Conservation (phyloP, 2,329 filamentous ascomycete genomes). For the Fusarium temperatum region DNA sequence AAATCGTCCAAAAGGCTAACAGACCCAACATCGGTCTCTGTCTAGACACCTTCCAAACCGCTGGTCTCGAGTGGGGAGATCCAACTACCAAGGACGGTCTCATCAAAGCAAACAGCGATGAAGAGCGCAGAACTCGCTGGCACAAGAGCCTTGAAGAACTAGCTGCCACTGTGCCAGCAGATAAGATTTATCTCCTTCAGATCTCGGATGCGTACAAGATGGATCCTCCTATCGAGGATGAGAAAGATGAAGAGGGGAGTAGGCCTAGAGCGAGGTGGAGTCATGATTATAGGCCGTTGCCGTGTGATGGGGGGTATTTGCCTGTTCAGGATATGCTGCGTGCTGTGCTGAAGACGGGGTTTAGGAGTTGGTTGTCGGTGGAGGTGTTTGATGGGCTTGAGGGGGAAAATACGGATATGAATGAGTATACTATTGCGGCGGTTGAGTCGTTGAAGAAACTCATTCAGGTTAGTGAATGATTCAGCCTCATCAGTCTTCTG, state of each 20-base stretch:
- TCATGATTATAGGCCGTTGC: constrained; percentile 73
- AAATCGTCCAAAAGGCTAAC: constrained; percentile 70
- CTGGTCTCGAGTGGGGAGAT: constrained; percentile 77
- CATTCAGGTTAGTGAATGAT: not conserved
- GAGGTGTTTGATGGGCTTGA: constrained; percentile 70
- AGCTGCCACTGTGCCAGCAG: constrained; percentile 63
- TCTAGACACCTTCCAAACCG: constrained; percentile 81
- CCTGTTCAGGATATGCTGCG: constrained; percentile 71
- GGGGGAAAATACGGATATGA: constrained; percentile 4
- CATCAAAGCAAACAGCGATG: constrained; percentile 54
- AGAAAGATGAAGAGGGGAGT: constrained; percentile 59
- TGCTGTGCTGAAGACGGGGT: constrained; percentile 74
- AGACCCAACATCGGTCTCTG: constrained; percentile 76
- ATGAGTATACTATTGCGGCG: constrained; percentile 4
- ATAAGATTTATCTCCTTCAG: constrained; percentile 80
- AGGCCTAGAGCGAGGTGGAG: constrained; percentile 75
- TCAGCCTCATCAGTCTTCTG: accelerated
- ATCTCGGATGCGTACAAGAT: constrained; percentile 78
- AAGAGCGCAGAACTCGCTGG: constrained; percentile 62
- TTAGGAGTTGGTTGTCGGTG: constrained; percentile 72
- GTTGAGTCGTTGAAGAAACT: constrained; percentile 23
- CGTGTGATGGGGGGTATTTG: constrained; percentile 76
- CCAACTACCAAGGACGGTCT: constrained; percentile 71
- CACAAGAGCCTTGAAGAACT: constrained; percentile 65
- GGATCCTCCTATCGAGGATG: constrained; percentile 61